Conservation (phyloP, 2,329 filamentous ascomycete species). For the Fusarium sp. region DNA sequence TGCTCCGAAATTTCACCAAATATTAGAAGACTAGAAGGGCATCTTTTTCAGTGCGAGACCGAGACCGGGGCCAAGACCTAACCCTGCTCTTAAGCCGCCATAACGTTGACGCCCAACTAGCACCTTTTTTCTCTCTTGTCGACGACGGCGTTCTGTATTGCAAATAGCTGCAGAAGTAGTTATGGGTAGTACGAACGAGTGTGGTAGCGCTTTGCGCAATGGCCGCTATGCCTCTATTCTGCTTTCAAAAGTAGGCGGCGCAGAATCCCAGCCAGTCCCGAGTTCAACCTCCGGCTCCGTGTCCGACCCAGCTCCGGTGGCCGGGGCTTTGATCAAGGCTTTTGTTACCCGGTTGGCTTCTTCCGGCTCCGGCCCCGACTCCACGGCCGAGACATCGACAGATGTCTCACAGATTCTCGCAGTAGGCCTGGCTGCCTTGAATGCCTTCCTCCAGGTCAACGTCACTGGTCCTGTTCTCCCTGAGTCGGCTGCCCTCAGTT, state of each 20-base stretch:
- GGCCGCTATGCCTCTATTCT: constrained; percentile 45
- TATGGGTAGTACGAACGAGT: constrained; percentile 13
- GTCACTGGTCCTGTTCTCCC: constrained; percentile 86
- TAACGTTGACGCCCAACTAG: constrained; percentile 32
- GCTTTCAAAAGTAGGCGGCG: constrained; percentile 31
- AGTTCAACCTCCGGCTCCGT: constrained; percentile 36
- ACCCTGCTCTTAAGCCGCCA: constrained; percentile 30
- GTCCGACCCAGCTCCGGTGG: constrained; percentile 41
- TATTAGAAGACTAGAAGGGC: neutral
- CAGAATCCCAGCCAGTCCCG: constrained; percentile 29
- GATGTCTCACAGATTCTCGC: constrained; percentile 39
- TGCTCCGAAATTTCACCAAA: neutral
- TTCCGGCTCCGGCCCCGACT: constrained; percentile 10
- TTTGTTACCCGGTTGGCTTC: constrained; percentile 31
- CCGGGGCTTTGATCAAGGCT: constrained; percentile 40
- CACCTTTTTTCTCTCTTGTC: constrained; percentile 4
- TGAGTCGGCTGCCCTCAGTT: constrained; percentile 48
- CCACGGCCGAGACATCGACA: constrained; percentile 3
- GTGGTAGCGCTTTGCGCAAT: constrained; percentile 42
- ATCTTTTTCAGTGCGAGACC: constrained; percentile 9
- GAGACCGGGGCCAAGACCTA: constrained; percentile 39
- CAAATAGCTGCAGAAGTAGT: constrained; percentile 6
- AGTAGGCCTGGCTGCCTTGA: constrained; percentile 61
- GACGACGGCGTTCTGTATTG: neutral
- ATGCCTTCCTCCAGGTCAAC: constrained; percentile 86